Base-by-base conservation (phyloP, 2,329 filamentous ascomycete species). In the Metarhizium sp. region DNA sequence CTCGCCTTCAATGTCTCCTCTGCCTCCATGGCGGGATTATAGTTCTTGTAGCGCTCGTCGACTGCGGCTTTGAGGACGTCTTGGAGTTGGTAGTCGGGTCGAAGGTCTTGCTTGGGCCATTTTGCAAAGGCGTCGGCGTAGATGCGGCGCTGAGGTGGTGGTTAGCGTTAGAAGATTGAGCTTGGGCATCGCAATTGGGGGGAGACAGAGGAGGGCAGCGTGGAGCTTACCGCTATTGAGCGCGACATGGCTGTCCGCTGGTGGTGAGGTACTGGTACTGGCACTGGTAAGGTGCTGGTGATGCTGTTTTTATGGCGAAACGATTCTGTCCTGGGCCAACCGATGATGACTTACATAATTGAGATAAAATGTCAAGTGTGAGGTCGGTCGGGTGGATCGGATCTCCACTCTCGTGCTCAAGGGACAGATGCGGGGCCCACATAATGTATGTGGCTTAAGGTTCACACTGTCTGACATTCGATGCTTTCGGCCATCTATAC, bases 81-180 rank as follows among this genome's bases (percentile, higher is more conserved):
- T 63, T 80, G 80, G 60, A 87, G 76, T 66, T 86, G 82, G 65
- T 79, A 75, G 56, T 84, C 77, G 7, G 84, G 84, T 0, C 85
- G 81, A 48, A 87, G 75, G 56, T 74, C 72, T 63, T 87, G 84
- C 62, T 79, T 78, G 49, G 85, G 85, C 84, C 84, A 88, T 59
- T 76, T 75, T 56, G 76, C 72, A 54, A 73, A 68, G 60, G 66
- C 69, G 55, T 72, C 70, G 51, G 65, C 61, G 63, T 72, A 73
- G 50, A 71, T 65, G 57, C 67, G 69, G 59, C 66, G 65, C 71
- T 74, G 40, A 25, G 25, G 34, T 45, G 14, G 42, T 10, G 2
- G 6, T 45, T 45, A 16, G 20, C 1, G 38, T 16, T 40, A 40
- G 13, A 14, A 18, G 18, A n/a, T 7, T 2, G 25, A 25, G 29